These are phyloP conservation scores for Mediolabrus comicus DNA, from an alignment of 108 stramenopile species.

Conservation along the genomic window DNA sequence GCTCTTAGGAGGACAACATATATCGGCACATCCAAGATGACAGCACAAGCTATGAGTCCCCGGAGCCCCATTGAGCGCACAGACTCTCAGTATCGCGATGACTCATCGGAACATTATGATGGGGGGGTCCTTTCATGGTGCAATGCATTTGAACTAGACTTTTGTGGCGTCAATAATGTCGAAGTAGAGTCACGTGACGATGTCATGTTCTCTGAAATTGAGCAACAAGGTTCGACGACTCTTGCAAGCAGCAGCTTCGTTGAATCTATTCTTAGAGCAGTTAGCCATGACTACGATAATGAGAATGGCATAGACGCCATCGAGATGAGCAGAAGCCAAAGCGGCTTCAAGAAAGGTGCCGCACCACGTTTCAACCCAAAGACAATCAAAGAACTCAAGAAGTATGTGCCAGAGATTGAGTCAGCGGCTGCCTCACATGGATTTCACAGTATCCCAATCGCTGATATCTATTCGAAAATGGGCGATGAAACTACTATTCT, in stretches of 20 bases:
- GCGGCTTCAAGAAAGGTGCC: not conserved
- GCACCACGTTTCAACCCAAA: not conserved
- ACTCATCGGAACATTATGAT: not conserved
- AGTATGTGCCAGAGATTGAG: conserved; percentile 17
- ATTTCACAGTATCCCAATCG: conserved; percentile 23
- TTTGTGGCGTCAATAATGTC: not conserved
- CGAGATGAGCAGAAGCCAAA: not conserved
- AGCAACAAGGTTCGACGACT: not conserved
- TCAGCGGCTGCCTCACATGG: conserved; percentile 18
- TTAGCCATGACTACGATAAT: not conserved
- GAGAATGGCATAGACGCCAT: not conserved
- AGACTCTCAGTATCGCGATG: not conserved
- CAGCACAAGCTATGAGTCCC: not conserved
- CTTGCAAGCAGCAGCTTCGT: not conserved
- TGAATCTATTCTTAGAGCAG: not conserved
- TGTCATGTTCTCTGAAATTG: not conserved
- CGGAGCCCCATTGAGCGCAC: not conserved
- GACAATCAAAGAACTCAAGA: not conserved
- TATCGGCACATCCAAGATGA: not conserved
- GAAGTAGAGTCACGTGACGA: not conserved
- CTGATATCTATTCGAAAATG: conserved; percentile 36
- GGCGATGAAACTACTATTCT: conserved; percentile 11
- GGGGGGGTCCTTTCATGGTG: not conserved
- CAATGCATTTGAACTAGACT: not conserved
- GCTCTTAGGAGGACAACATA: too few relatives aligned